Evolutionary conservation across 352 stramenopile species (phyloP).

Genomic region (Vaucheria bursata): DNA sequence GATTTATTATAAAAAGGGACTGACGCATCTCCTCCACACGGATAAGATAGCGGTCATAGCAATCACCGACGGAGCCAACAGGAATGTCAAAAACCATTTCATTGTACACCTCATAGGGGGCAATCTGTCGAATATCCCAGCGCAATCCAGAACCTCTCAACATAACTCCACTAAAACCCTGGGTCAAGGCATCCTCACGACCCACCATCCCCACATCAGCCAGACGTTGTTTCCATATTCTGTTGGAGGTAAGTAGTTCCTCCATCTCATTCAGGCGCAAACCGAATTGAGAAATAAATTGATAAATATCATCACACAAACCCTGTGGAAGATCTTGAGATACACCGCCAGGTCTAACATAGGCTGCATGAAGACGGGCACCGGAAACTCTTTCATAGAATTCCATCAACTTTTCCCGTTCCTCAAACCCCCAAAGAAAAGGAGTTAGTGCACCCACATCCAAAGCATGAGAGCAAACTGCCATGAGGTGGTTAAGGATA

Average conservation of each 20-base stretch:
- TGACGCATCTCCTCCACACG: constrained; percentile 45
- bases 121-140: too few relatives aligned
- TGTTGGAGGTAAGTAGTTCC: too few relatives aligned
- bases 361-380: constrained; percentile 45
- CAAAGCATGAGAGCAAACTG: constrained; percentile 43
- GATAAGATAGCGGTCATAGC: constrained; percentile 46
- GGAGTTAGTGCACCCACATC: constrained; percentile 46
- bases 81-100: too few relatives aligned
- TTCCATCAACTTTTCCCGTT: constrained; percentile 50
- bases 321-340: constrained; percentile 31
- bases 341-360: constrained; percentile 40
- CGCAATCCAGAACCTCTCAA: too few relatives aligned
- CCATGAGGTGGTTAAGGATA: constrained; percentile 47
- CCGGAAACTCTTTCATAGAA: constrained; percentile 49
- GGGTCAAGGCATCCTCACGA: too few relatives aligned
- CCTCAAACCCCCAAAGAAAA: constrained; percentile 49
- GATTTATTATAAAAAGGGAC: constrained; percentile 39
- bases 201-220: too few relatives aligned
- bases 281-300: too few relatives aligned
- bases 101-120: too few relatives aligned
- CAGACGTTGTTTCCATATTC: too few relatives aligned
- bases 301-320: constrained; percentile 46
- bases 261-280: too few relatives aligned
- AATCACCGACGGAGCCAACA: constrained; percentile 47
- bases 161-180: too few relatives aligned